Evolutionary conservation across 768 basidiomycete genomes (phyloP), one percentile per base, ranked within the genome.

Genomic region (Leccinum boreale): DNA sequence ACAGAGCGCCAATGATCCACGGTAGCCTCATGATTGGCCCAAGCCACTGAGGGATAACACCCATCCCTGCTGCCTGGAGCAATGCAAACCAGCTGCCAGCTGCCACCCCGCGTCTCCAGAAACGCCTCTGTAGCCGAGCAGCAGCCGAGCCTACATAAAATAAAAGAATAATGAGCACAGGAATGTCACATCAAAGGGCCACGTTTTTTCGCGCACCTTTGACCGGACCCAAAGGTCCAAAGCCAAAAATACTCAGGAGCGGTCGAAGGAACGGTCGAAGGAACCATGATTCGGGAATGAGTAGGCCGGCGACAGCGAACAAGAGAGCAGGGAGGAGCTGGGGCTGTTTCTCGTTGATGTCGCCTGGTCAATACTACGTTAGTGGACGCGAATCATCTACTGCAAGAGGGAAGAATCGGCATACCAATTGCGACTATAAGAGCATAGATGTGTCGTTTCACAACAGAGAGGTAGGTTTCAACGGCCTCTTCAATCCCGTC

Each of bases 41-140:
- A 29, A 45, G 48, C 61, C 61, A 62, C 42, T n/a, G n/a, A 0
- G 64, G 64, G 1, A 53, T 23, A 10, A 2, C 14, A 3, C 61
- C 60, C 58, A 56, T 60, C 3, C 58, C 64, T n/a, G 61, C 64
- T 19, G 54, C 55, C 44, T 63, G 64, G 17, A 66, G 56, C 19
- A 7, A 39, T 15, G 65, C 11, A 39, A 65, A 65, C 58, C 61
- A 65, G n/a, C 58, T 58, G 1, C 50, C 49, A 2, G 62, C 0
- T 21, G 14, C 5, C 5, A 65, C 53, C 2, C 49, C 36, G 0
- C 4, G 50, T 0, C 65, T 57, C 55, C 52, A 63, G 15, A 66
- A 53, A 5, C 0, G 8, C 0, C 42, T 35, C 47, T 66, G 65
- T 15, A 56, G 4, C 55, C 39, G 55, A 17, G 64, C 56, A 7